phyloP scores from a whole-genome alignment of 1,284 basidiomycete species.

The Melampsora americana region DNA sequence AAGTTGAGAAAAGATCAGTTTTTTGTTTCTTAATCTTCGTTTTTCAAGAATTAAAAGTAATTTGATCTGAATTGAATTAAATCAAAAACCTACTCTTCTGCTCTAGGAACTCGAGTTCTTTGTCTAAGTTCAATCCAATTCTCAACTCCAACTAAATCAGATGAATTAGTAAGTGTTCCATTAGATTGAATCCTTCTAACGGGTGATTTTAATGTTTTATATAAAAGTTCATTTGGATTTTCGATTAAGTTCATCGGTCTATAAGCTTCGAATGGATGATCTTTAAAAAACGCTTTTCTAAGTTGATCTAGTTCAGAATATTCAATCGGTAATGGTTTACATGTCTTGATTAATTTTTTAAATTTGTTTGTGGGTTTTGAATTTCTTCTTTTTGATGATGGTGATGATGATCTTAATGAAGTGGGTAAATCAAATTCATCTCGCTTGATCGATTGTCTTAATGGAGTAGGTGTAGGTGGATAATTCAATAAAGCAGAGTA shows the following conservation, averaged over 20 bases:
- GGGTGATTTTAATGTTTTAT: not conserved
- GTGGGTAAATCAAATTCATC: not conserved
- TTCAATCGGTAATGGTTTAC: slow-evolving; percentile 16
- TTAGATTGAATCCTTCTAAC: not conserved
- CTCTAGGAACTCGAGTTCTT: slow-evolving; percentile 13
- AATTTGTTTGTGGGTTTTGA: not conserved
- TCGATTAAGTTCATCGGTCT: slow-evolving; percentile 28
- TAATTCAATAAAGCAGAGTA: slow-evolving; percentile 31
- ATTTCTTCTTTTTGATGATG: not conserved
- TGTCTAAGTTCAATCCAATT: slow-evolving; percentile 14
- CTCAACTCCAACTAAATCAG: slow-evolving; percentile 10
- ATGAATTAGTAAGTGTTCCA: not conserved
- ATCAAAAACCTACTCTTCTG: slow-evolving; percentile 24
- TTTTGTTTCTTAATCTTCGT: too few relatives aligned
- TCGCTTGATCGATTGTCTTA: not conserved
- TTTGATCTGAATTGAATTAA: too few relatives aligned
- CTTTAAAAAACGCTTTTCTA: slow-evolving; percentile 33
- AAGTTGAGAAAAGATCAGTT: not conserved
- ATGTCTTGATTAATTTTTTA: not conserved
- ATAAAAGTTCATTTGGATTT: slow-evolving; percentile 1
- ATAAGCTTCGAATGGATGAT: slow-evolving; percentile 44
- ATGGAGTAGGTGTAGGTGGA: slow-evolving; percentile 39
- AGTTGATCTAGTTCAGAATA: slow-evolving; percentile 17
- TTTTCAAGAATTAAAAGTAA: too few relatives aligned
- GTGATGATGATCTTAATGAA: not conserved